Evolutionary conservation across 148 eudicot genomes (phyloP).

Genomic region (Pouteria glomerata): DNA sequence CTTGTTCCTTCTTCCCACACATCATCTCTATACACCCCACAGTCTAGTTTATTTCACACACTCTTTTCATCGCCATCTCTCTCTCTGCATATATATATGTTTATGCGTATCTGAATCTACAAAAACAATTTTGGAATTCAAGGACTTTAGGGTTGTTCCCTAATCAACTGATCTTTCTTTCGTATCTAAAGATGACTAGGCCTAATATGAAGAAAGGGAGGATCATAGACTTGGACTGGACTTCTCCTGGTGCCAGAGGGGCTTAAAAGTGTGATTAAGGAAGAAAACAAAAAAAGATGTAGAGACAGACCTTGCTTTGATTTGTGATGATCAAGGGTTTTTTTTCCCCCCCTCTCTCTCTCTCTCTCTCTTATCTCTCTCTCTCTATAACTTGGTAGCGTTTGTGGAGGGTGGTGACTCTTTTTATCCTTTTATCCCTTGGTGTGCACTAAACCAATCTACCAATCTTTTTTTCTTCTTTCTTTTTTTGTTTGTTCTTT

Average conservation of each 20-base stretch:
- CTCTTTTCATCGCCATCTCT: not conserved
- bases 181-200: slow-evolving; percentile 23
- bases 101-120: not conserved
- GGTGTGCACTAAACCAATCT: too few species aligned
- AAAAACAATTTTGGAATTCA: slow-evolving; percentile 1
- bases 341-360: not conserved
- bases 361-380: slow-evolving; percentile 11
- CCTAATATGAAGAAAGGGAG: not conserved
- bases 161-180: slow-evolving; percentile 17
- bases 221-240: slow-evolving; percentile 24
- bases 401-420: slow-evolving; percentile 18
- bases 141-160: slow-evolving; percentile 22
- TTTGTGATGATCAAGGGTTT: slow-evolving; percentile 1
- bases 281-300: not conserved
- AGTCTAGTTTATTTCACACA: not conserved
- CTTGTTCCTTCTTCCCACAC: slow-evolving; percentile 27
- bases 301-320: slow-evolving; percentile 23
- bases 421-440: slow-evolving; percentile 29
- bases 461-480: too few species aligned
- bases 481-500: slow-evolving; percentile 8
- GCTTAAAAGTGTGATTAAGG: slow-evolving; percentile 1
- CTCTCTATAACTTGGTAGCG: slow-evolving; percentile 13
- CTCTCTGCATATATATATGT: not conserved
- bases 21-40: slow-evolving; percentile 18
- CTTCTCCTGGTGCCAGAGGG: not conserved